A percentile compares a stretch with the other conserved stretches of the same genome.
Evolutionary conservation across 83 land plant genomes (phyloP).

Genomic region (Larix sibirica): DNA sequence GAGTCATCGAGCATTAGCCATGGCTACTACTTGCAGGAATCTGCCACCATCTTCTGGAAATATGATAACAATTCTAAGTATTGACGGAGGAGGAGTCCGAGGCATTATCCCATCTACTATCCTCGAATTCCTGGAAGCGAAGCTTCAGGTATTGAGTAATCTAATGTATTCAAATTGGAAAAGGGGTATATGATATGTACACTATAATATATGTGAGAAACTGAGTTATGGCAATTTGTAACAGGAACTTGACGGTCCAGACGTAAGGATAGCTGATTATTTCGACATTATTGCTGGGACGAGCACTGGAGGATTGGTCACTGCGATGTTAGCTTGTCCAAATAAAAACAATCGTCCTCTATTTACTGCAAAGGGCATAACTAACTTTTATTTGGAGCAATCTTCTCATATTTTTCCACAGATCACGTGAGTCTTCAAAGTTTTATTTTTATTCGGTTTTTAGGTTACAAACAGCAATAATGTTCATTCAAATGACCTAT

Average conservation of each 20-base stretch:
- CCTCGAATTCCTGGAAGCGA: no score
- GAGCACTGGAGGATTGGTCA: slow-evolving; percentile 35
- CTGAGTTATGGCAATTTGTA: neutral
- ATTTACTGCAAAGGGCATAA: slow-evolving; percentile 27
- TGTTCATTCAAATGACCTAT: neutral
- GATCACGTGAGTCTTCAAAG: neutral
- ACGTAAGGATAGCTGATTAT: slow-evolving; percentile 34
- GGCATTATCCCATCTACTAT: no score
- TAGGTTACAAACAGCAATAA: neutral
- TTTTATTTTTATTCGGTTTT: neutral
- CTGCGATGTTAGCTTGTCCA: slow-evolving; percentile 32
- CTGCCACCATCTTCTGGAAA: no score
- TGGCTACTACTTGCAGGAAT: no score
- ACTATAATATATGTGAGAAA: no score
- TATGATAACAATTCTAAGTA: no score
- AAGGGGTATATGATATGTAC: no score
- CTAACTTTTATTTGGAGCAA: slow-evolving; percentile 20
- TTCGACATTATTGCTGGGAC: slow-evolving; percentile 42
- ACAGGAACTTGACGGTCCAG: slow-evolving; percentile 29
- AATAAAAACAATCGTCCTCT: slow-evolving; percentile 25
- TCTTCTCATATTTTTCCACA: slow-evolving; percentile 21
- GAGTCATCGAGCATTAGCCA: no score
- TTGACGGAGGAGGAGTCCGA: no score
- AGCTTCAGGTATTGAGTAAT: no score
- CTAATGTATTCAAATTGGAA: no score